A percentile compares a stretch with the other conserved stretches of the same genome.
Conservation (phyloP, 495 filamentous ascomycete species). For the Cryomyces minteri region DNA sequence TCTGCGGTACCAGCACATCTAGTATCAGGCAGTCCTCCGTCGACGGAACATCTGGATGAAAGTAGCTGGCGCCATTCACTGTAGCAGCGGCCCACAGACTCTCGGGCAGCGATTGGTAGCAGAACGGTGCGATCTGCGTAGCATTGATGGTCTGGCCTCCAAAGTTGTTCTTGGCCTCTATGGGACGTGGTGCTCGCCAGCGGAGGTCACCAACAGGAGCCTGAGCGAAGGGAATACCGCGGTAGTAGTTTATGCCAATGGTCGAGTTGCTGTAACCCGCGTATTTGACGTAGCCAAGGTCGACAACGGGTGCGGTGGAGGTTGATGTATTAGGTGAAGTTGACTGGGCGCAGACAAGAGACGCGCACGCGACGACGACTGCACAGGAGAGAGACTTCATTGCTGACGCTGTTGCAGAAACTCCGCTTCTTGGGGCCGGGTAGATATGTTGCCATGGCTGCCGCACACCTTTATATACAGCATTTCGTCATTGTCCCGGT, state of each 20-base stretch:
- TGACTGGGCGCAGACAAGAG: no score
- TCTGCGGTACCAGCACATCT: constrained; percentile 7
- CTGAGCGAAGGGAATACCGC: constrained; percentile 10
- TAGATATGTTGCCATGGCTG: no score
- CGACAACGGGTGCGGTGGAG: constrained; percentile 1
- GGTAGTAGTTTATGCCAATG: constrained; percentile 6
- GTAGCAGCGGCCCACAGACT: background rate
- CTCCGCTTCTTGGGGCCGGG: no score
- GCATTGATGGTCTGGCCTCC: constrained; percentile 7
- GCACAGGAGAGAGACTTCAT: no score
- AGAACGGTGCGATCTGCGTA: constrained; percentile 2
- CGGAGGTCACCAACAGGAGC: constrained; percentile 8
- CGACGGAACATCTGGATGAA: background rate
- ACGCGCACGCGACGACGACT: no score
- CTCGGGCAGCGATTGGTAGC: background rate
- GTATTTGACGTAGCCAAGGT: constrained; percentile 12
- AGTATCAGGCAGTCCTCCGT: constrained; percentile 12
- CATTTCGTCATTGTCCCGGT: no score
- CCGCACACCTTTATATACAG: no score
- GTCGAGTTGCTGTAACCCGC: constrained; percentile 3
- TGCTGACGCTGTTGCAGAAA: no score
- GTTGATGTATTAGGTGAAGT: no score
- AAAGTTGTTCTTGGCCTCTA: constrained; percentile 6
- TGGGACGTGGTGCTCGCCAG: constrained; percentile 8
- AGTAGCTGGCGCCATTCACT: background rate